Evolutionary conservation across 805 yeast genomes (phyloP).

Genomic region (Tetrapisispora fleetii): DNA sequence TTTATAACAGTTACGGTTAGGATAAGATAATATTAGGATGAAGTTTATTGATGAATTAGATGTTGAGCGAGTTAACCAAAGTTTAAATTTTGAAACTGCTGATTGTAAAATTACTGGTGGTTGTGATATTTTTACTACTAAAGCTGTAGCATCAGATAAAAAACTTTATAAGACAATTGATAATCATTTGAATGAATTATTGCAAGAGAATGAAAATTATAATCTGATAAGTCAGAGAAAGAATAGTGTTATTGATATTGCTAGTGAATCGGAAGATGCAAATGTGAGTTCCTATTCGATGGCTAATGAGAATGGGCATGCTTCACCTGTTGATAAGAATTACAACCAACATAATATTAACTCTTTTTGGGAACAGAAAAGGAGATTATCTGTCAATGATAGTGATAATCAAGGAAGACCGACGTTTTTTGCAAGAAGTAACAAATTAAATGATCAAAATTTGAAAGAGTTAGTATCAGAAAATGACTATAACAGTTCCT

Average conservation of each 20-base stretch:
- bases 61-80: slow-evolving; percentile 83
- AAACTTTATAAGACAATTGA: slow-evolving; percentile 83
- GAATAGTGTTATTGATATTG: slow-evolving; percentile 1
- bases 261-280: slow-evolving; percentile 1
- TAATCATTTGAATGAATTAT: slow-evolving; percentile 53
- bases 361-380: slow-evolving; percentile 34
- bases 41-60: slow-evolving; percentile 81
- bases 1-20: no score
- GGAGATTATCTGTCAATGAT: slow-evolving; percentile 32
- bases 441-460: slow-evolving; percentile 29
- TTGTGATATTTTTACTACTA: slow-evolving; percentile 88
- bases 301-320: not conserved
- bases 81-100: slow-evolving; percentile 65
- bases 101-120: slow-evolving; percentile 78
- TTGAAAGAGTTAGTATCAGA: slow-evolving; percentile 27
- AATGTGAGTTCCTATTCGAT: not conserved
- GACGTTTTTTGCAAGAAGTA: slow-evolving; percentile 9
- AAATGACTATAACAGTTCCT: slow-evolving; percentile 23
- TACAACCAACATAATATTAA: slow-evolving; percentile 12
- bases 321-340: not conserved
- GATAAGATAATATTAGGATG: not conserved
- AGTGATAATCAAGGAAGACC: slow-evolving; percentile 5
- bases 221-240: slow-evolving; percentile 25
- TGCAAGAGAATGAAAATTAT: slow-evolving; percentile 30
- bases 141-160: slow-evolving; percentile 82